A percentile compares a stretch with the other conserved stretches of the same genome.
These are phyloP conservation scores for Ustilago esculenta DNA, from an alignment of 1,284 basidiomycete genomes.

Conservation along the genomic window DNA sequence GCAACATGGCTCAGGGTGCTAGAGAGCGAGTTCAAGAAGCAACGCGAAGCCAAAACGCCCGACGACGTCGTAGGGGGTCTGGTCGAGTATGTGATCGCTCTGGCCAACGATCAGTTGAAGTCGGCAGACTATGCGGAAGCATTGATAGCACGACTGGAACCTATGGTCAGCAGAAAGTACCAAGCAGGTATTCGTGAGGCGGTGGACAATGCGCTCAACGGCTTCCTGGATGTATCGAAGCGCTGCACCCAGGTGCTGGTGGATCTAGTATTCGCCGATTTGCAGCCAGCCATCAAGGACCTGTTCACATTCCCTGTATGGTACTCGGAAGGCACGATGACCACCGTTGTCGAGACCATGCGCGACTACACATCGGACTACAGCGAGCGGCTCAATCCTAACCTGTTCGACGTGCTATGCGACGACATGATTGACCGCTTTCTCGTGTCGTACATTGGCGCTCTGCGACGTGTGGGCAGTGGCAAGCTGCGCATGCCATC, in stretches of 20 bases:
- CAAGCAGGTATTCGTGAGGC: slow-evolving; percentile 81
- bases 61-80: slow-evolving; percentile 88
- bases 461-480: slow-evolving; percentile 76
- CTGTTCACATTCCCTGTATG: slow-evolving; percentile 80
- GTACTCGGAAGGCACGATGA: slow-evolving; percentile 74
- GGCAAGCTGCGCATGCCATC: slow-evolving; percentile 87
- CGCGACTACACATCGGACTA: slow-evolving; percentile 94
- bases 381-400: slow-evolving; percentile 86
- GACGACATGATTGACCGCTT: slow-evolving; percentile 94
- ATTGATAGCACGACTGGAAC: slow-evolving; percentile 84
- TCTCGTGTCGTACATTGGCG: slow-evolving; percentile 88
- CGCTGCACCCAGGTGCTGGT: slow-evolving; percentile 94
- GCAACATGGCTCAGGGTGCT: slow-evolving; percentile 85
- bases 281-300: slow-evolving; percentile 85
- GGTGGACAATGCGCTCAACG: slow-evolving; percentile 95
- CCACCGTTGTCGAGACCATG: slow-evolving; percentile 91
- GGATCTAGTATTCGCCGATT: slow-evolving; percentile 92
- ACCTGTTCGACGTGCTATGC: slow-evolving; percentile 88
- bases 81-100: slow-evolving; percentile 94
- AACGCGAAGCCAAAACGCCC: slow-evolving; percentile 78
- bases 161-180: slow-evolving; percentile 93
- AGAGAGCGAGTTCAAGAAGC: slow-evolving; percentile 86
- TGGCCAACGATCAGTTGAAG: slow-evolving; percentile 99
- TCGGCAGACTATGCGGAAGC: slow-evolving; percentile 92
- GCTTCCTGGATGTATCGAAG: slow-evolving; percentile 96